A percentile compares a stretch with the other conserved stretches of the same genome.
These are phyloP conservation scores for Bullera alba DNA, from an alignment of 768 basidiomycete genomes.

Conservation along the genomic window DNA sequence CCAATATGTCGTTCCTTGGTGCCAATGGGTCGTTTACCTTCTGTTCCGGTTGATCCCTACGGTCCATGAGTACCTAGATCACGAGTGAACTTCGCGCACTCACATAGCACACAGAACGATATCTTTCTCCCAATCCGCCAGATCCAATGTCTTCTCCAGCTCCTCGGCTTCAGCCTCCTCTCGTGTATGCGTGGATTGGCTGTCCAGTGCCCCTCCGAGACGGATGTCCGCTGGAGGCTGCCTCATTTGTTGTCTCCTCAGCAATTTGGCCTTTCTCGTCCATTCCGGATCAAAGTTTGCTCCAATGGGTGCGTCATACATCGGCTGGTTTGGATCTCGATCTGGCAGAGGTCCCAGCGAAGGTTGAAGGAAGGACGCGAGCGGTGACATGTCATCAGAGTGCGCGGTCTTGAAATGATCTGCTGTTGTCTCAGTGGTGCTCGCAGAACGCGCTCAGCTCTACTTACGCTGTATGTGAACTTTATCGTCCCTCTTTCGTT, in stretches of 20 bases:
- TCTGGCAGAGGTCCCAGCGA: slow-evolving; percentile 6
- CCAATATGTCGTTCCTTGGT: slow-evolving; percentile 36
- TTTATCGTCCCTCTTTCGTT: slow-evolving; percentile 24
- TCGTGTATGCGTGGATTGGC: not conserved
- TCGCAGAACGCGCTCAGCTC: not conserved
- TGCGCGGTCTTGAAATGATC: slow-evolving; percentile 15
- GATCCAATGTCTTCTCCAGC: slow-evolving; percentile 15
- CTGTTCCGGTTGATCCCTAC: not conserved
- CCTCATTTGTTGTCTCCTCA: slow-evolving; percentile 17
- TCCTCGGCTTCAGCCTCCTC: not conserved
- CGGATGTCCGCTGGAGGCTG: slow-evolving; percentile 14
- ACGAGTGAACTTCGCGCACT: slow-evolving; percentile 1
- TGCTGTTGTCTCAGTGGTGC: slow-evolving; percentile 1
- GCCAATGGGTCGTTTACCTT: slow-evolving; percentile 16
- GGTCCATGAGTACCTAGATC: not conserved
- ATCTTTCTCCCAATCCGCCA: slow-evolving; percentile 41
- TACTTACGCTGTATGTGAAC: slow-evolving; percentile 24
- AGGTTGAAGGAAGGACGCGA: slow-evolving; percentile 11
- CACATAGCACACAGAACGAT: slow-evolving; percentile 36
- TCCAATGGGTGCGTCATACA: slow-evolving; percentile 25
- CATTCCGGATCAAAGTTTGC: slow-evolving; percentile 26
- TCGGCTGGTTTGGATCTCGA: slow-evolving; percentile 2
- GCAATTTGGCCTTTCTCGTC: slow-evolving; percentile 18
- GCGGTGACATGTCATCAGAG: slow-evolving; percentile 1
- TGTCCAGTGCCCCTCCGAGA: too few relatives aligned